A percentile compares a stretch with the other conserved stretches of the same genome.
phyloP scores from a whole-genome alignment of 331 rosid genomes.

The Pyrus hybrid region DNA sequence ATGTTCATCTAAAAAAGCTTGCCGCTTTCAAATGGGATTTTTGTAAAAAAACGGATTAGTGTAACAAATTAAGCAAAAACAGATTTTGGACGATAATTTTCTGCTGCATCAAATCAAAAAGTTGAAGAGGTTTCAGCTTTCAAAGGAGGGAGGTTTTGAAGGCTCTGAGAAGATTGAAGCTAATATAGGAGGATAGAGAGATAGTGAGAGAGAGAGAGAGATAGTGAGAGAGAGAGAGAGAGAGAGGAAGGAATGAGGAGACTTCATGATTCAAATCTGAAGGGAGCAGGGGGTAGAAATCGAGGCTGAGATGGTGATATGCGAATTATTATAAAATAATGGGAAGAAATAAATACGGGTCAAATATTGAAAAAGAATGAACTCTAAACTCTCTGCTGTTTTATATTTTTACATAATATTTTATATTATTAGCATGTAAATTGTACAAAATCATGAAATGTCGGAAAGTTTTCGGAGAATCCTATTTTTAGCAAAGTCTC shows the following conservation, averaged over 20 bases:
- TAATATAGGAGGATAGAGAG: conserved; percentile 10
- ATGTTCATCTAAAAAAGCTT: conserved; percentile 12
- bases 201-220: conserved; percentile 1
- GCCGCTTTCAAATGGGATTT: not conserved
- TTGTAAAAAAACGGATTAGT: not conserved
- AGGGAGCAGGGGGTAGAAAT: conserved; percentile 20
- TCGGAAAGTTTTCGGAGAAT: fast-evolving
- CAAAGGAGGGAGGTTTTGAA: not conserved
- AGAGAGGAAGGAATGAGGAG: conserved; percentile 31
- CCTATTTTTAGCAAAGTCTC: too few species aligned
- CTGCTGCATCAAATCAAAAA: conserved; percentile 3
- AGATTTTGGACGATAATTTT: not conserved
- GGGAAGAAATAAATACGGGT: not conserved
- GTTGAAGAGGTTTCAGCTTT: conserved; percentile 40
- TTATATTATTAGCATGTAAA: too few species aligned
- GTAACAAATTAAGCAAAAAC: not conserved
- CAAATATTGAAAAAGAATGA: not conserved
- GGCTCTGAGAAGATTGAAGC: conserved; percentile 1
- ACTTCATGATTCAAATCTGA: conserved; percentile 60
- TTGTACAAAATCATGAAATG: too few species aligned
- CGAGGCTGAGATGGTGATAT: conserved; percentile 40
- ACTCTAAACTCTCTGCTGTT: too few species aligned
- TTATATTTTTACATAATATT: too few species aligned
- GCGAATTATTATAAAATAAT: conserved; percentile 21
- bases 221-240: not conserved